These are phyloP conservation scores for Nakataea oryzae DNA, from an alignment of 2,329 filamentous ascomycete species.

Conservation along the genomic window DNA sequence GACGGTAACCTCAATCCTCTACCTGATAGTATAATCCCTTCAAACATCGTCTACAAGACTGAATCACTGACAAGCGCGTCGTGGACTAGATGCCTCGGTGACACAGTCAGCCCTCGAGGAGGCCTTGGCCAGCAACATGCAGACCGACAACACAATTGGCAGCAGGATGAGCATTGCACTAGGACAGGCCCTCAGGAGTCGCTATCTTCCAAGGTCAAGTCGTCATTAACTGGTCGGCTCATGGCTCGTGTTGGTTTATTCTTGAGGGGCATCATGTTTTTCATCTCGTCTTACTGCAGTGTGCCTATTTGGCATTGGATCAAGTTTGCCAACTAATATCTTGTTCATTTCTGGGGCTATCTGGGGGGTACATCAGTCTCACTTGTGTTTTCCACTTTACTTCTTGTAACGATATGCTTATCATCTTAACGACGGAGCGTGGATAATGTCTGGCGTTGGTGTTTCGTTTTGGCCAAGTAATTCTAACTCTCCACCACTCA, in stretches of 20 bases:
- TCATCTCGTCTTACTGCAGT: too few species aligned
- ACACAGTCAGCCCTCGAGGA: slow-evolving; percentile 13
- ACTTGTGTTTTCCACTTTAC: neutral
- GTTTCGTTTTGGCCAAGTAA: neutral
- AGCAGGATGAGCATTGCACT: slow-evolving; percentile 2
- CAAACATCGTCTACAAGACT: neutral
- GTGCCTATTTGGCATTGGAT: neutral
- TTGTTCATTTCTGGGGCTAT: neutral
- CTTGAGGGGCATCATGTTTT: too few species aligned
- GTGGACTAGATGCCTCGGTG: slow-evolving; percentile 9
- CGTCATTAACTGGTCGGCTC: too few species aligned
- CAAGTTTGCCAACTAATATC: neutral
- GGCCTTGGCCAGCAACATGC: slow-evolving; percentile 11
- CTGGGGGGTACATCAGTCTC: neutral
- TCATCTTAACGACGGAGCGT: neutral
- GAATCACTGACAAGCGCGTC: neutral
- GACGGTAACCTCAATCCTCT: slow-evolving; percentile 44
- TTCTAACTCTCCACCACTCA: neutral
- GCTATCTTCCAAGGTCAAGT: neutral
- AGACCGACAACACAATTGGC: slow-evolving; percentile 5
- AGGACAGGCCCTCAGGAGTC: slow-evolving; percentile 3
- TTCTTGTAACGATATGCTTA: neutral
- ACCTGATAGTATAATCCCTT: neutral
- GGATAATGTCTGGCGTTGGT: neutral
- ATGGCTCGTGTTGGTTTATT: neutral